These are phyloP conservation scores for Pleurostoma richardsiae DNA, from an alignment of 2,329 filamentous ascomycete species.

Conservation along the genomic window DNA sequence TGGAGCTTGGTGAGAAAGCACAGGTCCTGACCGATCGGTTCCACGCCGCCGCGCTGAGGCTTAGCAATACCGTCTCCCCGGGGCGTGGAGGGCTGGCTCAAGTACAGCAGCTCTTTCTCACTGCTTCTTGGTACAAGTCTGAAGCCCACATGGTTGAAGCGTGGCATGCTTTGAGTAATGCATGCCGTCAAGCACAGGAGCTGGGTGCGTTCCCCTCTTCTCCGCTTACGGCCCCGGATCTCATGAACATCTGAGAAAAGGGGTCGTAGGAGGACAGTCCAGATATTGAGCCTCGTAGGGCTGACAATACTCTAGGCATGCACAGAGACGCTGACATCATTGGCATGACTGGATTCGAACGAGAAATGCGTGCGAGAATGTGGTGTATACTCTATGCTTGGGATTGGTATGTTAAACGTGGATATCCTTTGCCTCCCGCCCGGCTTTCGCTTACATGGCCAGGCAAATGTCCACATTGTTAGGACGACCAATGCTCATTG, in stretches of 20 bases:
- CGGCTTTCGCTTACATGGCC: neutral
- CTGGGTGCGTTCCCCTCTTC: conserved; percentile 24
- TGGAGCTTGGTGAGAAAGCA: conserved; percentile 32
- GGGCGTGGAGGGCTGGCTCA: conserved; percentile 36
- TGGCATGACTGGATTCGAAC: conserved; percentile 5
- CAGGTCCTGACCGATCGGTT: conserved; percentile 32
- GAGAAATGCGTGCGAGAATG: conserved; percentile 7
- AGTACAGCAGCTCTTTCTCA: conserved; percentile 44
- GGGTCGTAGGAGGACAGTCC: too few species aligned
- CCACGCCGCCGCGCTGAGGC: conserved; percentile 32
- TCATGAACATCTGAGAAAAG: too few species aligned
- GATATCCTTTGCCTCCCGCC: too few species aligned
- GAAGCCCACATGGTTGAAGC: conserved; percentile 40
- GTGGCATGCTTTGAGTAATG: conserved; percentile 38
- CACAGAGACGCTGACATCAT: conserved; percentile 5
- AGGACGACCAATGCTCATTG: conserved; percentile 8
- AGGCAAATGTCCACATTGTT: conserved; percentile 11
- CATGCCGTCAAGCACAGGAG: conserved; percentile 42
- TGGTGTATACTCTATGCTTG: conserved; percentile 10
- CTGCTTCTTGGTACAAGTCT: conserved; percentile 39
- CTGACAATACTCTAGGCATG: conserved; percentile 3
- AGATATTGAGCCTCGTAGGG: too few species aligned
- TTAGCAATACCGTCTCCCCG: conserved; percentile 34
- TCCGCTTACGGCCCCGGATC: neutral
- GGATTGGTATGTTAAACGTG: conserved; percentile 5